phyloP scores from a whole-genome alignment of 1,284 basidiomycete species.

The Rhodotorula sp. region DNA sequence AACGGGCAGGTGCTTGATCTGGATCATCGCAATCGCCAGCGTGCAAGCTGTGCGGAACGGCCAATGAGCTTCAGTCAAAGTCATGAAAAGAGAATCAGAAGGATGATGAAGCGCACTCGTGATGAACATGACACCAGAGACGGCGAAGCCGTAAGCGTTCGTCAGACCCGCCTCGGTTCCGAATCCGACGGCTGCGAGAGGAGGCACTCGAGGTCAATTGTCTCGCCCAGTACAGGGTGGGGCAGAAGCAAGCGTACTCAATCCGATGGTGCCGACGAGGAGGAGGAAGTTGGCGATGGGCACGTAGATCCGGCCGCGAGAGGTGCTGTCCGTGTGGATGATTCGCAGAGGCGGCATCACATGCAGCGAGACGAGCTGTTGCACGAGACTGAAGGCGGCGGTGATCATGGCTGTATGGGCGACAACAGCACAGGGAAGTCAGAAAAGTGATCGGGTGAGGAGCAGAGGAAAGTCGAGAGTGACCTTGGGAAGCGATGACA shows the following conservation, averaged over 20 bases:
- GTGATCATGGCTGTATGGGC: slow-evolving; percentile 67
- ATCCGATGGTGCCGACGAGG: slow-evolving; percentile 58
- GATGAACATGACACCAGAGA: slow-evolving; percentile 22
- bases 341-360: slow-evolving; percentile 47
- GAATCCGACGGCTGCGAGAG: slow-evolving; percentile 18
- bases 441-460: slow-evolving; percentile 46
- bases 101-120: slow-evolving; percentile 12
- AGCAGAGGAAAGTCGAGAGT: background rate
- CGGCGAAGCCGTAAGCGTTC: slow-evolving; percentile 18
- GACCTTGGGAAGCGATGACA: slow-evolving; percentile 48
- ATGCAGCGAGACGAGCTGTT: slow-evolving; percentile 26
- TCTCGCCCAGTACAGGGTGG: too few species aligned
- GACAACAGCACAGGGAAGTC: too few species aligned
- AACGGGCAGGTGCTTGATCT: slow-evolving; percentile 46
- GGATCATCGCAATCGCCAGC: slow-evolving; percentile 21
- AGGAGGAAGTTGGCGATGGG: slow-evolving; percentile 61
- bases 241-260: slow-evolving; percentile 41
- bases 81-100: too few species aligned
- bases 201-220: too few species aligned
- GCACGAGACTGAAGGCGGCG: slow-evolving; percentile 60
- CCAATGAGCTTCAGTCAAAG: too few species aligned
- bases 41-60: background rate
- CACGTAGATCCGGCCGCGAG: slow-evolving; percentile 63
- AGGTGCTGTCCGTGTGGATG: slow-evolving; percentile 59
- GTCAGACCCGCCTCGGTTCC: slow-evolving; percentile 29